phyloP scores from a whole-genome alignment of 371 early-diverging fungal species.

The Smittium culicis region DNA sequence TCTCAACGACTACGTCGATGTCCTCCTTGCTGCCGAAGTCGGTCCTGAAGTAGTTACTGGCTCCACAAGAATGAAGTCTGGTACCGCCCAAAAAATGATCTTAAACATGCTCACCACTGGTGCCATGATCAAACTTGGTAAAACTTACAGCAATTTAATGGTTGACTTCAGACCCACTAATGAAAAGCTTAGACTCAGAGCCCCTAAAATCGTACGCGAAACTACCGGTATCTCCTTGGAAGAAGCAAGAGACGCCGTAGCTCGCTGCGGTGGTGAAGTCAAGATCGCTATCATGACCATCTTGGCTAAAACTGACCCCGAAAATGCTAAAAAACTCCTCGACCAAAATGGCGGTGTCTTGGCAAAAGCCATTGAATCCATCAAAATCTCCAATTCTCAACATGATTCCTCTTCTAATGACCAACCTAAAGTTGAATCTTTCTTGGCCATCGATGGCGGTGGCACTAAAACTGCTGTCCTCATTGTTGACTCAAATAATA shows the following conservation, averaged over 20 bases:
- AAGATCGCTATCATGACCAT: constrained; percentile 13
- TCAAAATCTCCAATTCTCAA: not conserved
- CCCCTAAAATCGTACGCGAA: constrained; percentile 14
- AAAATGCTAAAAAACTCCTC: constrained; percentile 10
- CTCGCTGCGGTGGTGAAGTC: constrained; percentile 13
- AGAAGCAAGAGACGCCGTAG: constrained; percentile 6
- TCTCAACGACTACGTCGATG: constrained; percentile 11
- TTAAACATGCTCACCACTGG: constrained; percentile 17
- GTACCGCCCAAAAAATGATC: constrained; percentile 17
- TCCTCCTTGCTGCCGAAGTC: constrained; percentile 13
- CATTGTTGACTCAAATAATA: constrained; percentile 4
- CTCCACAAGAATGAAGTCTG: constrained; percentile 18
- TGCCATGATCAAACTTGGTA: constrained; percentile 16
- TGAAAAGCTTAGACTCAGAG: constrained; percentile 12
- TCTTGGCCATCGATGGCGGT: constrained; percentile 12
- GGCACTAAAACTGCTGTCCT: constrained; percentile 15
- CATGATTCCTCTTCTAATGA: not conserved
- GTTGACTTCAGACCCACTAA: constrained; percentile 16
- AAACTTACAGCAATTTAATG: constrained; percentile 18
- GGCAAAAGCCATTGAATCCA: constrained; percentile 9
- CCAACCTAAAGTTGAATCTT: not conserved
- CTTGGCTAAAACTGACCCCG: constrained; percentile 10
- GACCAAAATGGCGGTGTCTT: constrained; percentile 3
- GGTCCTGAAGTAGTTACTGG: constrained; percentile 19
- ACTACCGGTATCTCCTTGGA: constrained; percentile 6